These are phyloP conservation scores for Penicillium glabrum DNA, from an alignment of 2,329 filamentous ascomycete genomes.

Conservation along the genomic window DNA sequence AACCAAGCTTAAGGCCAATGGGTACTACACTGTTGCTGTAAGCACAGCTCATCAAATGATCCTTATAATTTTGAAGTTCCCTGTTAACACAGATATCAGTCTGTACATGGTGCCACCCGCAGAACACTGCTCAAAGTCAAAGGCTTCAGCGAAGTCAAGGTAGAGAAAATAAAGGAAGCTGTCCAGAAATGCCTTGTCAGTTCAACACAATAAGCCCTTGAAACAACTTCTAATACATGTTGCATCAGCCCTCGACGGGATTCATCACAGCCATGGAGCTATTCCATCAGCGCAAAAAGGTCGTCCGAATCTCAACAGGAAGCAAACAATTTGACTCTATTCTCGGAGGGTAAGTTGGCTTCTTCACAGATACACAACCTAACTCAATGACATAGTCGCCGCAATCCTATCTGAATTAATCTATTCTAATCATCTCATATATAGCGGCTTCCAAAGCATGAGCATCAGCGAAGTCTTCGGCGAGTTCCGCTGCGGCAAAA, in stretches of 20 bases:
- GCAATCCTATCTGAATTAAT: no score
- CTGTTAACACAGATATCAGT: conserved; percentile 39
- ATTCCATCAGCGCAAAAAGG: conserved; percentile 61
- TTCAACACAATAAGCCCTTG: conserved; percentile 3
- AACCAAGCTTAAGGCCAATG: conserved; percentile 62
- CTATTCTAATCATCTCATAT: neutral
- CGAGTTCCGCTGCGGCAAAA: conserved; percentile 62
- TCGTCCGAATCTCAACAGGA: conserved; percentile 67
- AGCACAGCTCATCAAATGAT: conserved; percentile 12
- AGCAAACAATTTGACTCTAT: conserved; percentile 67
- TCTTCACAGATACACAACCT: neutral
- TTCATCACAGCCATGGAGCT: conserved; percentile 68
- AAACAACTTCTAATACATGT: neutral
- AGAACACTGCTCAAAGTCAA: conserved; percentile 65
- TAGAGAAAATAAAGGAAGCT: conserved; percentile 70
- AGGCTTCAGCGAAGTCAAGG: conserved; percentile 69
- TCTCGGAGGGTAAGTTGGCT: conserved; percentile 56
- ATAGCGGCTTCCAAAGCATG: conserved; percentile 67
- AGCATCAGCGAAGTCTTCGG: conserved; percentile 60
- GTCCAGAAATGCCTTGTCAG: conserved; percentile 59
- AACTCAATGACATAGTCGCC: neutral
- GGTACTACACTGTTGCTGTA: conserved; percentile 65
- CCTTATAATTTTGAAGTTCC: no score
- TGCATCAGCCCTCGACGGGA: conserved; percentile 55
- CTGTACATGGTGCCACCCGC: conserved; percentile 60